Conservation (phyloP, 2,329 filamentous ascomycete species). For the Cytospora mali region DNA sequence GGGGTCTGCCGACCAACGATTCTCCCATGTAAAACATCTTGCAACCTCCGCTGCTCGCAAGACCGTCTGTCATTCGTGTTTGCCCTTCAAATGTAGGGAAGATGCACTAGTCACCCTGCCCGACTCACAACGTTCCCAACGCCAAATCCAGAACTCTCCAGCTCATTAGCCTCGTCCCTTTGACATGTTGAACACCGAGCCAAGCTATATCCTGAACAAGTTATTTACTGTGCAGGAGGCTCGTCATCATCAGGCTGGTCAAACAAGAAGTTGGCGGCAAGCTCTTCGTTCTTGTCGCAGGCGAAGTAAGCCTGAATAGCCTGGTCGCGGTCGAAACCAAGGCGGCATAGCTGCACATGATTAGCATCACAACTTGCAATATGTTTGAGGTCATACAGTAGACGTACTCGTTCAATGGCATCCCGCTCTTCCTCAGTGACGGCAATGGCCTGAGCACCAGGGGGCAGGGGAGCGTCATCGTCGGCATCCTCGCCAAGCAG, state of each 20-base stretch:
- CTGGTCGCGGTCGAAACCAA: slow-evolving; percentile 90
- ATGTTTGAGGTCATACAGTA: slow-evolving; percentile 10
- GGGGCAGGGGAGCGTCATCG: slow-evolving; percentile 81
- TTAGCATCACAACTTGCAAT: slow-evolving; percentile 18
- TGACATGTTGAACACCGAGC: not conserved
- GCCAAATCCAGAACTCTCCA: slow-evolving; percentile 5
- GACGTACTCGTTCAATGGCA: slow-evolving; percentile 87
- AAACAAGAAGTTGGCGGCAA: slow-evolving; percentile 97
- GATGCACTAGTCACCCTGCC: not conserved
- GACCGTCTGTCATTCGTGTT: not conserved
- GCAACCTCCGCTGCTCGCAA: not conserved
- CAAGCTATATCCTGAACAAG: not conserved
- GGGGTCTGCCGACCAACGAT: not conserved
- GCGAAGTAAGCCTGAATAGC: slow-evolving; percentile 99
- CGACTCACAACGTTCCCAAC: slow-evolving; percentile 15
- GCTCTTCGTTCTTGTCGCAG: slow-evolving; percentile 98
- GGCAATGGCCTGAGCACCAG: slow-evolving; percentile 83
- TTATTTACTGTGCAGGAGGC: slow-evolving; percentile 44
- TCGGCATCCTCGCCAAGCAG: slow-evolving; percentile 86
- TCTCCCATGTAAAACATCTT: not conserved
- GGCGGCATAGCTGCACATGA: slow-evolving; percentile 73
- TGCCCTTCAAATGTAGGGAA: not conserved
- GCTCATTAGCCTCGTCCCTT: slow-evolving; percentile 5
- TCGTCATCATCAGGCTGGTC: slow-evolving; percentile 89
- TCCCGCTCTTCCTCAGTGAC: slow-evolving; percentile 97